Evolutionary conservation across 129 eudicot genomes (phyloP), one percentile per base, ranked within the genome.

Genomic region (Saussurea involucrata): DNA sequence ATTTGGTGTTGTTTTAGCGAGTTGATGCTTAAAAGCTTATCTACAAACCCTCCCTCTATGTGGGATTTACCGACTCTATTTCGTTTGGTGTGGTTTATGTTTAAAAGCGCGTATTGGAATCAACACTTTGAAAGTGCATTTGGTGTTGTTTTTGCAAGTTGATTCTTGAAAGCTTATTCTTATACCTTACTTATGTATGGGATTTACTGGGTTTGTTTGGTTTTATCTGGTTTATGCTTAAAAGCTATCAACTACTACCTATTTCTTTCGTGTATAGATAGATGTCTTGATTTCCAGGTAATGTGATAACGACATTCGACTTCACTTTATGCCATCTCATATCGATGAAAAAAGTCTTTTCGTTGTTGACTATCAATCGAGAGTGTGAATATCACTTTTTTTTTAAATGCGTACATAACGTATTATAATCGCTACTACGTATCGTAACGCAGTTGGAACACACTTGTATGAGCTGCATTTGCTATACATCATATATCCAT

Each of bases 401-500:
- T 80, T 18, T 40, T 9, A 66, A 33, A 44, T 36, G 61, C 15
- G 75, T 74, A 36, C 63, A 60, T 10, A 58, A 36, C 57, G 66
- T 80, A 55, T 74, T 25, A 73, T 80, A 80, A 72, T 46, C 74
- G 18, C 69, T 49, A 33, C 8, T 57, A 13, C 83, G 58, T 80
- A 80, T 80, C 64, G 27, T 74, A 53, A 73, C 49, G n/a, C n/a
- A 33, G 79, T 66, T 73, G 83, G 79, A 80, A 18, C 84, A 34
- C 84, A 65, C 83, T 20, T 80, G 79, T 80, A 10, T 79, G 78
- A 72, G 83, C 73, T 64, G 57, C 66, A 78, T 60, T 69, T 70
- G 82, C 44, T 71, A 27, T 77, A 73, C 34, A 67, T 13, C 71
- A 27, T n/a, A n/a, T n/a, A n/a, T n/a, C n/a, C n/a, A n/a, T n/a